phyloP scores from a whole-genome alignment of 352 stramenopile species.

The Phytopythium kandeliae region DNA sequence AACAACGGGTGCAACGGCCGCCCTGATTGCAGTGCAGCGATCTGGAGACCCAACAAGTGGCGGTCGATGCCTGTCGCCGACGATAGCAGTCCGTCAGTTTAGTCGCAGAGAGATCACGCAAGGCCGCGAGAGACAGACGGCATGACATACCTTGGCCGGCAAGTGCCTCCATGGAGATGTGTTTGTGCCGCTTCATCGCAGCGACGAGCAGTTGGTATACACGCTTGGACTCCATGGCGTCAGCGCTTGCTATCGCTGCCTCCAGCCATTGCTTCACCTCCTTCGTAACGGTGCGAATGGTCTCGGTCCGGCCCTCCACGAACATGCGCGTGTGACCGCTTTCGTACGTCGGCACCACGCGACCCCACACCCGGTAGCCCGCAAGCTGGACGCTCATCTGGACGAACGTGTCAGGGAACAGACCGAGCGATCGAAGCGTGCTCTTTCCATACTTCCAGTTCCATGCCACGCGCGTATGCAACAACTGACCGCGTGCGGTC shows the following conservation, averaged over 20 bases:
- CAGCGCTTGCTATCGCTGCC: constrained; percentile 9
- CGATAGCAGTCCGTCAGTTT: too few relatives aligned
- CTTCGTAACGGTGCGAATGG: constrained; percentile 67
- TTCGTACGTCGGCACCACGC: constrained; percentile 92
- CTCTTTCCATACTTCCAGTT: constrained; percentile 82
- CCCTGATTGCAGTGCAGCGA: constrained; percentile 73
- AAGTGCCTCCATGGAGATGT: constrained; percentile 73
- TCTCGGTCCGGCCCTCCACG: constrained; percentile 90
- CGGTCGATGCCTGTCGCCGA: constrained; percentile 75
- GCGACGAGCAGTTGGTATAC: constrained; percentile 55
- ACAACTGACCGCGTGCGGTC: constrained; percentile 47
- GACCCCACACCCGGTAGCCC: constrained; percentile 83
- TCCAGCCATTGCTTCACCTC: constrained; percentile 82
- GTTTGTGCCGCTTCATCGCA: constrained; percentile 82
- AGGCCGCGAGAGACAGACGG: too few relatives aligned
- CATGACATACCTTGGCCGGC: constrained; percentile 36
- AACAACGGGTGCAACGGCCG: constrained; percentile 72
- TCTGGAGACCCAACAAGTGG: constrained; percentile 90
- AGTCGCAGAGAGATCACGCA: too few relatives aligned
- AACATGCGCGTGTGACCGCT: constrained; percentile 92
- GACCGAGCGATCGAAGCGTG: constrained; percentile 65
- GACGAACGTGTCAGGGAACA: constrained; percentile 92
- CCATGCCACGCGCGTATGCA: constrained; percentile 78
- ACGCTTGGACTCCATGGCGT: constrained; percentile 18
- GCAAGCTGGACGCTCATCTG: constrained; percentile 94